A percentile compares a stretch with the other conserved stretches of the same genome.
Conservation (phyloP, 208 protist genomes). For the Crithidia fasciculata region DNA sequence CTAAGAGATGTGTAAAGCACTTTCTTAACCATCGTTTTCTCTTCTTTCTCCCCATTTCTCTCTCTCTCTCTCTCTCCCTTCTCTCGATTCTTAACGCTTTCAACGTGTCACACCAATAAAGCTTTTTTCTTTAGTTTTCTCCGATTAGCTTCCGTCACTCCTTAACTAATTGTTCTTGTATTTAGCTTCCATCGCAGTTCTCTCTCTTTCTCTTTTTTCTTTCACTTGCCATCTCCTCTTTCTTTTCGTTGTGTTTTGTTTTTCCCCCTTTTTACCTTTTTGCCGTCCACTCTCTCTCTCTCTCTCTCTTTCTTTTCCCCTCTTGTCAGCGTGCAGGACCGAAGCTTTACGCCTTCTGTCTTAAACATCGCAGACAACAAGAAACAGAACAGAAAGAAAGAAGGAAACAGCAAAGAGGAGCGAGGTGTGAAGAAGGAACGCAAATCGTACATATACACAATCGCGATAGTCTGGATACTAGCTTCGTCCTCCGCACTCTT, state of each 20-base stretch:
- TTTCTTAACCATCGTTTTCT: no score
- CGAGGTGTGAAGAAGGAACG: no score
- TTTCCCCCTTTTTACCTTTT: background rate
- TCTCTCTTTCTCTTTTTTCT: constrained; percentile 12
- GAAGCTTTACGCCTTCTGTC: no score
- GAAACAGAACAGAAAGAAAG: no score
- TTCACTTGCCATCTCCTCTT: background rate
- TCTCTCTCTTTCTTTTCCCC: background rate
- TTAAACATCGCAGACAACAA: no score
- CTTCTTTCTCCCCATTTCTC: background rate
- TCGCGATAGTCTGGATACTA: no score
- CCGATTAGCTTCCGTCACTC: background rate
- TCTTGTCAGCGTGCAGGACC: no score
- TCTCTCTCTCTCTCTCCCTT: background rate
- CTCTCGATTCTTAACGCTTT: background rate
- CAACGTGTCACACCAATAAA: background rate
- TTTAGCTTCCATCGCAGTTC: background rate
- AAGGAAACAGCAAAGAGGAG: no score
- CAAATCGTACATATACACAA: no score
- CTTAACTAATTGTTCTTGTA: background rate
- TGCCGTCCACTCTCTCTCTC: background rate
- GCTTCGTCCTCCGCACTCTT: background rate
- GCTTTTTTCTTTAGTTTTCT: background rate
- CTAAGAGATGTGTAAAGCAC: no score
- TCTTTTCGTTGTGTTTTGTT: background rate